These are phyloP conservation scores for Trichoderma koningiopsis DNA, from an alignment of 2,329 filamentous ascomycete species.

Conservation along the genomic window DNA sequence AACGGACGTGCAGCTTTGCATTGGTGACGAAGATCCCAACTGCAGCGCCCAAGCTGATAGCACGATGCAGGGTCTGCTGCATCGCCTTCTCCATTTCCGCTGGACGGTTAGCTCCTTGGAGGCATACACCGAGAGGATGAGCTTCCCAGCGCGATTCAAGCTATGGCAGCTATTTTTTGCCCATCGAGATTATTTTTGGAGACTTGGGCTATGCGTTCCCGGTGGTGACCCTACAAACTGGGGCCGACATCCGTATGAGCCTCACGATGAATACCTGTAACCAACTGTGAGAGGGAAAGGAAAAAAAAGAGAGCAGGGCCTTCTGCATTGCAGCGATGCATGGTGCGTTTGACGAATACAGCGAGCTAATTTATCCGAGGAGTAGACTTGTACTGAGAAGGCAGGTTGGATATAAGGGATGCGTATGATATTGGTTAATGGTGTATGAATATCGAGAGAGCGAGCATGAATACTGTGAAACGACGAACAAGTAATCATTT, in stretches of 20 bases:
- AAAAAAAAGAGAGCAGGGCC: background rate
- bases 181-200: conserved; percentile 96
- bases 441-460: background rate
- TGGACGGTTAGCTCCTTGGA: conserved; percentile 32
- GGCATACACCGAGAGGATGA: conserved; percentile 42
- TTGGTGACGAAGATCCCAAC: conserved; percentile 67
- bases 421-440: background rate
- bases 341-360: background rate
- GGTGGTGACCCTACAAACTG: conserved; percentile 72
- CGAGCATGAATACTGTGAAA: background rate
- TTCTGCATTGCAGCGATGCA: background rate
- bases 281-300: background rate
- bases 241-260: conserved; percentile 51
- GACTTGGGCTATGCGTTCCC: conserved; percentile 85
- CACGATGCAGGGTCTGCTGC: conserved; percentile 35
- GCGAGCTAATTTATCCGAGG: background rate
- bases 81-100: conserved; percentile 33
- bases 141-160: conserved; percentile 63
- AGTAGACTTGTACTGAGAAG: background rate
- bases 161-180: conserved; percentile 94
- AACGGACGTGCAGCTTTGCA: conserved; percentile 70
- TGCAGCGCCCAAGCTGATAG: conserved; percentile 69
- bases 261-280: conserved; percentile 2
- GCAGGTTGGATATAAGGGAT: background rate
- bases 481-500: background rate